Base-by-base conservation (phyloP, 495 filamentous ascomycete species). In the Hypoxylon fragiforme region DNA sequence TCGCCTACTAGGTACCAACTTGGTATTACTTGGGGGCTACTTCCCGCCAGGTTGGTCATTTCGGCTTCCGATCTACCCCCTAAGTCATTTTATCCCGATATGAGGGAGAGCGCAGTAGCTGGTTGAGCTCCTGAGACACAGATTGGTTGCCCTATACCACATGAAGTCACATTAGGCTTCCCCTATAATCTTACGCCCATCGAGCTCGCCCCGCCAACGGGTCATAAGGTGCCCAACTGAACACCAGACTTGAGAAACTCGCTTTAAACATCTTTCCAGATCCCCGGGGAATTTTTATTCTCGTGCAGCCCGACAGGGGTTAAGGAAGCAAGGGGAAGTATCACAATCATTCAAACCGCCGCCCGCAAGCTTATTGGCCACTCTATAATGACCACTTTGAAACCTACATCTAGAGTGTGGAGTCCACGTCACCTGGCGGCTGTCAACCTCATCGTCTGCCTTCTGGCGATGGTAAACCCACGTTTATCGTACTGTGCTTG, bases 81-180 rank as follows among this genome's bases (percentile, higher is more conserved):
- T 37, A 41, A 46, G 36, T 46, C 41, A 47, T 34, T 37, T 24
- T 50, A n/a, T n/a, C n/a, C n/a, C n/a, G n/a, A n/a, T 22, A 47
- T 13, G 22, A 20, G 47, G 37, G 20, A 13, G 16, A 38, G 28
- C n/a, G 38, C 11, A 8, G 8, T 7, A 15, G 43, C 9, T 21
- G 14, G 36, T 19, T 32, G 13, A 44, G 19, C 34, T 44, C 24
- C 16, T 38, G 7, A 32, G 32, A 42, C 9, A 39, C 43, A 24
- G 47, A 51, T 53, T 62, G 48, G 51, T 26, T 21, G 31, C 4
- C 31, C 31, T 39, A 22, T 39, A 45, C 12, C 14, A 46, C 26
- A 26, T 45, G 58, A 53, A 53, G 53, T 62, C 52, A 49, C 43
- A 62, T 62, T 53, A 49, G 50, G 39, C 37, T 49, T 53, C 18